Base-by-base conservation (phyloP, 192 early-diverging fungal genomes). In the Gonapodya sp. region DNA sequence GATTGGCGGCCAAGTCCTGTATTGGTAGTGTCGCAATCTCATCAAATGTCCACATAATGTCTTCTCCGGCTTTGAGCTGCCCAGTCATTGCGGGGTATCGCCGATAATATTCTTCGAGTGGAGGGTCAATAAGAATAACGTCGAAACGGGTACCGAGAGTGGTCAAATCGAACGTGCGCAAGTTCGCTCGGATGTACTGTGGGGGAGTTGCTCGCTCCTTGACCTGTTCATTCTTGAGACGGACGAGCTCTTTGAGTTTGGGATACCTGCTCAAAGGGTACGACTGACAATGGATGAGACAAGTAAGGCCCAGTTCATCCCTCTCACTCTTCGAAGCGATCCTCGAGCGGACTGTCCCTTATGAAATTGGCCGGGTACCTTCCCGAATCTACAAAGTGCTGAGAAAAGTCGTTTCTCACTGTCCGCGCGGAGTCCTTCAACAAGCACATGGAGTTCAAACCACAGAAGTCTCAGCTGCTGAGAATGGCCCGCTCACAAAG, bases 41-140 rank as follows among this genome's bases (percentile, higher is more conserved):
- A 31, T 87, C 84, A 35, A 86, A 89, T 32, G 82, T 82, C 87
- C 87, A 90, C 36, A 81, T 77, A 36, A 79, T 82, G 18, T 79
- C 64, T 73, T 74, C 80, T 32, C 37, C 35, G 16, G 83, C 8
- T 77, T 77, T 77, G 8, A 77, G 8, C 30, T 8, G 18, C 8
- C 8, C 84, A 14, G 83, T 74, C 31, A 82, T 73, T 31, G 81
- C 34, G 24, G 81, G 78, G 34, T 82, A 86, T 0, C 81, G 78
- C 18, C 84, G 36, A 78, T 79, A 81, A 78, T 84, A 81, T 84
- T 91, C 89, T 81, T 84, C 80, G 78, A 89, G 79, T 16, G 89
- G 89, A 18, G 90, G 91, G 80, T 92, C 91, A 36, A 92, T 84
- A 0, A 92, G 81, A 73, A 92, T 90, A 30, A 92, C 91, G 83